Conservation (phyloP, 2,329 filamentous ascomycete genomes). For the Chaetomium sp. region DNA sequence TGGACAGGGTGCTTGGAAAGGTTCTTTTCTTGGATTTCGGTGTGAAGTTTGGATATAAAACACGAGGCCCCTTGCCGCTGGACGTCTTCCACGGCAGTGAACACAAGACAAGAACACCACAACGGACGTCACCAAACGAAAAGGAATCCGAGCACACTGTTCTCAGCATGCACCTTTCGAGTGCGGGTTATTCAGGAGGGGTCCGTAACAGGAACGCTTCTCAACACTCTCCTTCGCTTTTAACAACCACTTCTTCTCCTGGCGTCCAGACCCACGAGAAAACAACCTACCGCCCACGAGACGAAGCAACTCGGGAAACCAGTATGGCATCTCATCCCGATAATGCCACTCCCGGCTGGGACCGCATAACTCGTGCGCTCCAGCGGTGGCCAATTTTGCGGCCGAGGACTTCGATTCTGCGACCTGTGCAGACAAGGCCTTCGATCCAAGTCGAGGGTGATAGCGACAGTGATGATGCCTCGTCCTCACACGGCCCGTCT, state of each 20-base stretch:
- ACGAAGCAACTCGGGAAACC: background rate
- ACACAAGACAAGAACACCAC: background rate
- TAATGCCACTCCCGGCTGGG: background rate
- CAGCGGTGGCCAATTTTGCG: constrained; percentile 1
- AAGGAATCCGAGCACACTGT: background rate
- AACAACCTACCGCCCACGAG: background rate
- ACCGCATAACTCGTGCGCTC: background rate
- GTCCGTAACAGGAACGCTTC: too few relatives aligned
- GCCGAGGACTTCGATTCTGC: background rate
- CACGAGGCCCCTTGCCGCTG: too few relatives aligned
- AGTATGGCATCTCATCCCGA: background rate
- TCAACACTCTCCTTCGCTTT: background rate
- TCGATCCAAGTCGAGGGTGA: background rate
- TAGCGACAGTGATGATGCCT: background rate
- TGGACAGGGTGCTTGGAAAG: background rate
- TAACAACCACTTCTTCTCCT: background rate
- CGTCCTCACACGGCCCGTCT: background rate
- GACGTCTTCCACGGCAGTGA: too few relatives aligned
- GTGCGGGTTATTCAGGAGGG: background rate
- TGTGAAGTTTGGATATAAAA: background rate
- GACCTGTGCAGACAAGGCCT: background rate
- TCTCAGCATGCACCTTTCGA: background rate
- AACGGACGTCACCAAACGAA: background rate
- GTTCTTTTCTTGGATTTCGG: background rate
- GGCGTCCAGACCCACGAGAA: background rate